Base-by-base conservation (phyloP, 768 basidiomycete genomes). In the Pisolithus microcarpus region DNA sequence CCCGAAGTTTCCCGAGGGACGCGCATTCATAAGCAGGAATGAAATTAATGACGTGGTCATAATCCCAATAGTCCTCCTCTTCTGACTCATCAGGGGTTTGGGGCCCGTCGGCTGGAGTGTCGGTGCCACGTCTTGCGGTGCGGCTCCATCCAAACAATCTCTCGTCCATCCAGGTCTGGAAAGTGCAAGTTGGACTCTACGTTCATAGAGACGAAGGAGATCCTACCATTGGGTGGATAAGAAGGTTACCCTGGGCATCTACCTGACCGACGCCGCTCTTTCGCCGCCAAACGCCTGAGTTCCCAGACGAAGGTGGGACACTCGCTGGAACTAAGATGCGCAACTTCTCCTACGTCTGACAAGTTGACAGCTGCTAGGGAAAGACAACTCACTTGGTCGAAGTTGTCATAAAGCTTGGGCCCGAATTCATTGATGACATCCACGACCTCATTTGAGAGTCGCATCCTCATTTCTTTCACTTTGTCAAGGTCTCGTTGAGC, bases 141-240 rank as follows among this genome's bases (percentile, higher is more conserved):
- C 80, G 76, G 66, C 82, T 84, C 92, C 90, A 94, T 40, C 92
- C 93, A 63, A 95, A 96, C 23, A 96, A 76, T 7, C 89, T 83
- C 68, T 95, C 93, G 65, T 96, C 92, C 11, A 94, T 77, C 91
- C 91, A 95, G 13, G 86, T 84, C 73, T 80, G 62, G 24, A 44
- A 38, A 26, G n/a, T 19, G 52, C 13, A 23, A 51, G 30, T 50
- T 34, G 57, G 37, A 26, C 13, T 15, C 26, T 38, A 37, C 26
- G 34, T 38, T 21, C 48, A 23, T 3, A 39, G n/a, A 38, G 30
- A 34, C 46, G 4, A 19, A 31, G 64, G 62, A 15, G 34, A 54
- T 68, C 78, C 71, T 44, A 75, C 72, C 87, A 95, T 92, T 0
- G 92, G 92, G 68, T 95, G 91, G 13, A 82, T 87, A 31, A 94